phyloP scores from a whole-genome alignment of 1,284 basidiomycete genomes.

The Tilletia setariae region DNA sequence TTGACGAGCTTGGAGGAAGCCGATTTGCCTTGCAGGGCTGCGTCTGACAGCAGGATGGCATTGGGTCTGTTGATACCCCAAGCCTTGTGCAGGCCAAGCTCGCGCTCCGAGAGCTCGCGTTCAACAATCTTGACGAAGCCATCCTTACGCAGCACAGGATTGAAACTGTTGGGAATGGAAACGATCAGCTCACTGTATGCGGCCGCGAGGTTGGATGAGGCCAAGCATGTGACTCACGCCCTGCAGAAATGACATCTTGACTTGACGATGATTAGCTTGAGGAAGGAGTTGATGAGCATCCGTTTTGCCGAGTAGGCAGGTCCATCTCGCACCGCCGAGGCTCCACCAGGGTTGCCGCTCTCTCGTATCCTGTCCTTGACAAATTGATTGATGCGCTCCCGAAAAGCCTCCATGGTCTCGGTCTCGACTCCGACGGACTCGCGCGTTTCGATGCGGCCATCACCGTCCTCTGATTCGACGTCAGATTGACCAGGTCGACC shows the following conservation, averaged over 20 bases:
- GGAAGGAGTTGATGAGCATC: conserved; percentile 75
- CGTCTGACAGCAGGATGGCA: conserved; percentile 56
- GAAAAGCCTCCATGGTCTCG: conserved; percentile 52
- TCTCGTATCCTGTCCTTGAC: conserved; percentile 70
- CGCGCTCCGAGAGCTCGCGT: conserved; percentile 77
- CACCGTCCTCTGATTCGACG: conserved; percentile 33
- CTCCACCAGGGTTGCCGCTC: conserved; percentile 59
- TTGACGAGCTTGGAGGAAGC: not conserved
- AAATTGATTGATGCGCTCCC: conserved; percentile 37
- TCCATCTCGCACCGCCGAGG: conserved; percentile 61
- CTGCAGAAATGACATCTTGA: conserved; percentile 71
- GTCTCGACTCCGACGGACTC: conserved; percentile 47
- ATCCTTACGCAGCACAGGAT: conserved; percentile 87
- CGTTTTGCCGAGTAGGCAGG: conserved; percentile 84
- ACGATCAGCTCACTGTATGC: not conserved
- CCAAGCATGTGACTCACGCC: conserved; percentile 65
- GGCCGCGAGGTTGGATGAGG: not conserved
- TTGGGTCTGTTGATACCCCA: conserved; percentile 58
- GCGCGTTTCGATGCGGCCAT: conserved; percentile 56
- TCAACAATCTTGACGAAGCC: conserved; percentile 92
- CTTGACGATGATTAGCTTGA: conserved; percentile 67
- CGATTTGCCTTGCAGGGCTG: conserved; percentile 4
- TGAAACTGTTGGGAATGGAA: conserved; percentile 60
- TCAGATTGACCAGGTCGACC: conserved; percentile 24
- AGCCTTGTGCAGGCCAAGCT: conserved; percentile 67